Percentiles rank a stretch among this genome's conserved stretches.
Conservation (phyloP, 176 grass and related monocot species). For the Melocanna baccifera region DNA sequence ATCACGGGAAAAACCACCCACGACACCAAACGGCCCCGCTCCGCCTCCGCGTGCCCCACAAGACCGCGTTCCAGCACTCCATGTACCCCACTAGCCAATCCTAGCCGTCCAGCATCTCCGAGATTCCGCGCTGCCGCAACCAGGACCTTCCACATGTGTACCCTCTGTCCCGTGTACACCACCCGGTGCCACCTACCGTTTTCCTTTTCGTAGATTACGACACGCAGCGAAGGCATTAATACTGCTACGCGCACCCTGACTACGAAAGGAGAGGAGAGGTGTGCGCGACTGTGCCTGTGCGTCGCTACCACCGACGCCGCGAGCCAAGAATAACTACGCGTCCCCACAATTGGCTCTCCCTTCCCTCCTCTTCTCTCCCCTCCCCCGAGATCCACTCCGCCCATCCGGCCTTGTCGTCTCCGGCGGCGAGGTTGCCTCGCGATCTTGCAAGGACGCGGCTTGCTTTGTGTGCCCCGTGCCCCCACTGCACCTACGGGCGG, state of each 20-base stretch:
- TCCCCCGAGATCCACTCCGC: slow-evolving; percentile 45
- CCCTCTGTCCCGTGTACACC: background rate
- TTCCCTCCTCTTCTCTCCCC: background rate
- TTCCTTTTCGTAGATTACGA: background rate
- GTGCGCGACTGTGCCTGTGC: background rate
- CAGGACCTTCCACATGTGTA: background rate
- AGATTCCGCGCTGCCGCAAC: background rate
- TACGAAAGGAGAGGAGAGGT: background rate
- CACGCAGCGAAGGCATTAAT: background rate
- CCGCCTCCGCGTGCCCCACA: background rate
- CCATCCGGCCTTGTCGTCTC: background rate
- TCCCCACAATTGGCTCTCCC: slow-evolving; percentile 37
- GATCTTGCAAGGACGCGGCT: background rate
- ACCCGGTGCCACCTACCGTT: background rate
- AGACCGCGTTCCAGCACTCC: background rate
- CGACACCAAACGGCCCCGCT: background rate
- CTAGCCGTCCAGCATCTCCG: background rate
- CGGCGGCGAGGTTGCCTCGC: slow-evolving; percentile 18
- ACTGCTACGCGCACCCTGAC: slow-evolving; percentile 26
- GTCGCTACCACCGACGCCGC: slow-evolving; percentile 35
- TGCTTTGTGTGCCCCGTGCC: no score
- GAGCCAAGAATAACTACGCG: slow-evolving; percentile 54
- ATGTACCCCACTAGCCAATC: background rate
- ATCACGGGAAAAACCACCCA: background rate
- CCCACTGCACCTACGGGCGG: background rate